Percentiles rank a stretch among this genome's conserved stretches.
Conservation (phyloP, 106 monocot species). For the Dendrobium huoshanense region DNA sequence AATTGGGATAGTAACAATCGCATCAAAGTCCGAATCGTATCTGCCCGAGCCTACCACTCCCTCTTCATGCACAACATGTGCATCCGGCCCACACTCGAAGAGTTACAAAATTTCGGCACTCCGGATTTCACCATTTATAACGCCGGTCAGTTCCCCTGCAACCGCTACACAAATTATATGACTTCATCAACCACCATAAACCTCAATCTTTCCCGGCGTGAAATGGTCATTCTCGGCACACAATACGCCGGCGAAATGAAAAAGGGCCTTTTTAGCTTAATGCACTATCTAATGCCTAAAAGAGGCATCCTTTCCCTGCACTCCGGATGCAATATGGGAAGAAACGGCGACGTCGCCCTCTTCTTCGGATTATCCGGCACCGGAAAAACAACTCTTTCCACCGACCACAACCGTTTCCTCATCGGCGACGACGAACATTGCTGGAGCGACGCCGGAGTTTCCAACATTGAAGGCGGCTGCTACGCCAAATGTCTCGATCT, state of each 20-base stretch:
- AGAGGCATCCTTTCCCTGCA: constrained; percentile 79
- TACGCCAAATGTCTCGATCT: constrained; percentile 81
- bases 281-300: constrained; percentile 98
- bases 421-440: constrained; percentile 84
- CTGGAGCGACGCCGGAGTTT: constrained; percentile 73
- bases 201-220: constrained; percentile 76
- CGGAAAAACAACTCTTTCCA: constrained; percentile 73
- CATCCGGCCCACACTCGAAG: constrained; percentile 87
- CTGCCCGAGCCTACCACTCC: constrained; percentile 96
- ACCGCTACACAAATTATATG: constrained; percentile 99
- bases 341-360: constrained; percentile 81
- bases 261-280: constrained; percentile 95
- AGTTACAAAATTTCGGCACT: constrained; percentile 79
- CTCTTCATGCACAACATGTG: constrained; percentile 99
- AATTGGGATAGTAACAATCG: constrained; percentile 90
- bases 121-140: constrained; percentile 99
- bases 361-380: constrained; percentile 98
- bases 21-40: constrained; percentile 93
- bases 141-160: constrained; percentile 95
- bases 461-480: constrained; percentile 91
- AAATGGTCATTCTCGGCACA: constrained; percentile 97
- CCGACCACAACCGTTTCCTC: constrained; percentile 59
- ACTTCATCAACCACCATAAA: constrained; percentile 96
- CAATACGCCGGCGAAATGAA: constrained; percentile 99
- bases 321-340: constrained; percentile 96